phyloP scores from a whole-genome alignment of 768 basidiomycete species.

The Nidularia pulvinata region DNA sequence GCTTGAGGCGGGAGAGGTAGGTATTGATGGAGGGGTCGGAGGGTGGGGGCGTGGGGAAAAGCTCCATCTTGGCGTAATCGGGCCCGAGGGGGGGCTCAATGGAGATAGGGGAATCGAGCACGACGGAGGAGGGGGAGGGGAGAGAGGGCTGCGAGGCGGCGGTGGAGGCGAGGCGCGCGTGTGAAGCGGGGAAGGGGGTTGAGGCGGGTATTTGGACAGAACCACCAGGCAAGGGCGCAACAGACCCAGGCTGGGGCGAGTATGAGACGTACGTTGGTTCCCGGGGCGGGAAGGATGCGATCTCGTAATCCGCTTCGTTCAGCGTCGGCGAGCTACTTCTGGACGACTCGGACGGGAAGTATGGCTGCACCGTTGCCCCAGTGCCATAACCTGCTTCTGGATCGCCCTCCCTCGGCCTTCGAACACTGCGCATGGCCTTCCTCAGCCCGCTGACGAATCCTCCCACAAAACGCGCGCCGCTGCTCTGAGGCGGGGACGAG shows the following conservation, averaged over 20 bases:
- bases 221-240: neutral
- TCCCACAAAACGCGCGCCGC: neutral
- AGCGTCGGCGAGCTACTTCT: too few relatives aligned
- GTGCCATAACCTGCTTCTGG: too few relatives aligned
- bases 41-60: constrained; percentile 22
- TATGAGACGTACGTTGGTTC: too few relatives aligned
- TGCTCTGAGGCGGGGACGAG: neutral
- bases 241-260: too few relatives aligned
- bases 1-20: constrained; percentile 29
- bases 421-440: too few relatives aligned
- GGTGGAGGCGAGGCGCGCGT: neutral
- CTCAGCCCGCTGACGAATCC: neutral
- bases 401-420: too few relatives aligned
- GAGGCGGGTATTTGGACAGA: neutral
- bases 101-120: constrained; percentile 27
- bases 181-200: neutral
- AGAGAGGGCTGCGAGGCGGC: constrained; percentile 7
- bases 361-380: too few relatives aligned
- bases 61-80: constrained; percentile 50
- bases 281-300: too few relatives aligned
- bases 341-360: too few relatives aligned
- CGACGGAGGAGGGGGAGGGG: constrained; percentile 11
- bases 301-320: too few relatives aligned
- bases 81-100: constrained; percentile 39
- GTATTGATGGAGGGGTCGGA: constrained; percentile 27